These are phyloP conservation scores for Reutealis trisperma DNA, from an alignment of 345 rosid species.

Conservation along the genomic window DNA sequence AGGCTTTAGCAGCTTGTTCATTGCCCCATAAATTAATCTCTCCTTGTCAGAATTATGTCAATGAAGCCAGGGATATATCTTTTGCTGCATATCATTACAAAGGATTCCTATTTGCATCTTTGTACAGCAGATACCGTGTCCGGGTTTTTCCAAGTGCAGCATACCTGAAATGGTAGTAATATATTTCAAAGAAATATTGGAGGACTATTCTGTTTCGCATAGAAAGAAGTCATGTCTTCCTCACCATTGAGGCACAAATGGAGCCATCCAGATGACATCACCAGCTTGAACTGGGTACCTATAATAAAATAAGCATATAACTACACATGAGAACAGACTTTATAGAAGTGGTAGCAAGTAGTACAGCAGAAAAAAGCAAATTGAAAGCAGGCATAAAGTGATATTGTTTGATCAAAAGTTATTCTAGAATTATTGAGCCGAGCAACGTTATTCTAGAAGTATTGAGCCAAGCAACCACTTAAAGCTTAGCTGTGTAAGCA, in stretches of 20 bases:
- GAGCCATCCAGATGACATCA: conserved; percentile 98
- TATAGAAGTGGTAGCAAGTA: conserved; percentile 8
- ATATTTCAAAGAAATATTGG: neutral
- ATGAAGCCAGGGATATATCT: neutral
- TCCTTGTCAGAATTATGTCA: neutral
- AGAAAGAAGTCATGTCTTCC: conserved; percentile 4
- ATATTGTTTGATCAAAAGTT: conserved; percentile 8
- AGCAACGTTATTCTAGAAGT: conserved; percentile 6
- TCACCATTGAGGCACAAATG: conserved; percentile 91
- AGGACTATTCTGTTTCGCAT: conserved; percentile 3
- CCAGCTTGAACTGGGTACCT: conserved; percentile 98
- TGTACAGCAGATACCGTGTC: conserved; percentile 70
- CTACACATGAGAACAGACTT: conserved; percentile 9
- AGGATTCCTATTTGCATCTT: conserved; percentile 84
- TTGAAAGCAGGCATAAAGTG: conserved; percentile 1
- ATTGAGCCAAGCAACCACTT: conserved; percentile 8
- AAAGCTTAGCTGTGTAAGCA: neutral
- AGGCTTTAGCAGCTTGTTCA: neutral
- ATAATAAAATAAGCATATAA: conserved; percentile 10
- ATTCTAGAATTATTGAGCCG: conserved; percentile 3
- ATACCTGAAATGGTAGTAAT: conserved; percentile 53
- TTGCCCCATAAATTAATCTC: neutral
- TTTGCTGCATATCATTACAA: conserved; percentile 21
- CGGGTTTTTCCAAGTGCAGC: conserved; percentile 78
- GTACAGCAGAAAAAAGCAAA: neutral